A percentile compares a stretch with the other conserved stretches of the same genome.
Conservation (phyloP, 768 basidiomycete species). For the Lactarius hatsudake region DNA sequence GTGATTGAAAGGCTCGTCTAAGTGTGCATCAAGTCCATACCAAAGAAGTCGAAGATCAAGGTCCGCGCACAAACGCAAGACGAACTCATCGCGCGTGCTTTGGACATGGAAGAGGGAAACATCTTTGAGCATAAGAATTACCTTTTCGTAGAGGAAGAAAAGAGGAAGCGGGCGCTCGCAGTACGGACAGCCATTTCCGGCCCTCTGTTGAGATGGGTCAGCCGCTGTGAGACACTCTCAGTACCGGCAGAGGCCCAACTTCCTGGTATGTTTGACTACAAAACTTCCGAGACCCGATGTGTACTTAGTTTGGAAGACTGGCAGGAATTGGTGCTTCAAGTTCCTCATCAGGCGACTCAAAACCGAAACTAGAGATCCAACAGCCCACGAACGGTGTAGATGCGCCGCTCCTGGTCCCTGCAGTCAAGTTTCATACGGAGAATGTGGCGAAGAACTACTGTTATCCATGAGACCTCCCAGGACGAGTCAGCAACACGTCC, state of each 20-base stretch:
- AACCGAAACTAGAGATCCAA: neutral
- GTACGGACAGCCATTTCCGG: constrained; percentile 62
- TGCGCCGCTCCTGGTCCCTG: neutral
- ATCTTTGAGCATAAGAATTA: constrained; percentile 76
- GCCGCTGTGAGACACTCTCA: constrained; percentile 56
- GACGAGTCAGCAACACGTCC: constrained; percentile 48
- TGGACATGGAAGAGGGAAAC: constrained; percentile 87
- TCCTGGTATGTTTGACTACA: constrained; percentile 30
- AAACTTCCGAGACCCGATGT: too few species aligned
- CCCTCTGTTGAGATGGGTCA: constrained; percentile 70
- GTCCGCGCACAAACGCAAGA: constrained; percentile 65
- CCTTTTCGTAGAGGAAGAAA: constrained; percentile 77
- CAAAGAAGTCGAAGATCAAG: constrained; percentile 58
- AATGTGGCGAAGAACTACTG: constrained; percentile 64
- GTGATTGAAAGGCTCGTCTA: constrained; percentile 26
- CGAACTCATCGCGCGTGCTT: constrained; percentile 78
- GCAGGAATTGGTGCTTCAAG: neutral
- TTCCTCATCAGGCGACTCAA: neutral
- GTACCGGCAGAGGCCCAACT: constrained; percentile 37
- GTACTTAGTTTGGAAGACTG: constrained; percentile 9
- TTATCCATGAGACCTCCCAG: constrained; percentile 63
- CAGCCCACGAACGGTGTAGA: constrained; percentile 1
- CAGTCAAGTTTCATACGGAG: constrained; percentile 35
- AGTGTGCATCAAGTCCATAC: constrained; percentile 36
- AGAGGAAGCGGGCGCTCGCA: constrained; percentile 62